A percentile compares a stretch with the other conserved stretches of the same genome.
These are phyloP conservation scores for Lipomyces anomalus DNA, from an alignment of 805 yeast species.

Conservation along the genomic window DNA sequence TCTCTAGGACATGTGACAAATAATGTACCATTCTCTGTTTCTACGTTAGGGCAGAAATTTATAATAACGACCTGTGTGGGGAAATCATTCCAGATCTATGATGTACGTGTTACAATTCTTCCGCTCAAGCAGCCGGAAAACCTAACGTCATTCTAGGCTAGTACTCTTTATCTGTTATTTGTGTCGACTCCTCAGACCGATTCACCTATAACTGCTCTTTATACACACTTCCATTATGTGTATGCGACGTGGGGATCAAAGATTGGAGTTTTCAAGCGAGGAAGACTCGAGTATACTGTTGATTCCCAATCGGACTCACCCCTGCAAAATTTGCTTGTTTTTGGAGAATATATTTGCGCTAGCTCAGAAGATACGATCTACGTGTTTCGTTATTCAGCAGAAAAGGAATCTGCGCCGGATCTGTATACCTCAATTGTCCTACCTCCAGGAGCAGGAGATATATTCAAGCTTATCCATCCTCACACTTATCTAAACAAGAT, in stretches of 20 bases:
- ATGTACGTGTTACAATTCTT: conserved; percentile 38
- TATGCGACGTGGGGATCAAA: conserved; percentile 68
- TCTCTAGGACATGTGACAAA: conserved; percentile 83
- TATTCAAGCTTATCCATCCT: conserved; percentile 69
- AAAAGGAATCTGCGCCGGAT: conserved; percentile 45
- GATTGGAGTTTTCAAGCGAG: conserved; percentile 78
- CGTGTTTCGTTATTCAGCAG: conserved; percentile 42
- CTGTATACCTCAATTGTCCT: conserved; percentile 58
- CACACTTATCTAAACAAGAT: conserved; percentile 91
- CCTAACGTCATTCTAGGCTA: conserved; percentile 27
- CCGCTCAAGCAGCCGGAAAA: background rate
- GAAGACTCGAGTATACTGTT: conserved; percentile 48
- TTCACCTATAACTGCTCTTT: conserved; percentile 59
- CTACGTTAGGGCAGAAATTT: conserved; percentile 81
- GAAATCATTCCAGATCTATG: conserved; percentile 83
- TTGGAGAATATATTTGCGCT: conserved; percentile 75
- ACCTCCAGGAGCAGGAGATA: conserved; percentile 60
- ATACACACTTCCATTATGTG: conserved; percentile 78
- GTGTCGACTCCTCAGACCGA: conserved; percentile 78
- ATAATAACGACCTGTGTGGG: conserved; percentile 89
- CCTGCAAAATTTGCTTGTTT: conserved; percentile 44
- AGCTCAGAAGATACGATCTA: conserved; percentile 44
- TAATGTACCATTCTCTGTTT: conserved; percentile 76
- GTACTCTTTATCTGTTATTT: conserved; percentile 75
- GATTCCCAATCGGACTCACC: conserved; percentile 36